A percentile compares a stretch with the other conserved stretches of the same genome.
These are phyloP conservation scores for Hypoxylon sp. DNA, from an alignment of 2,329 filamentous ascomycete genomes.

Conservation along the genomic window DNA sequence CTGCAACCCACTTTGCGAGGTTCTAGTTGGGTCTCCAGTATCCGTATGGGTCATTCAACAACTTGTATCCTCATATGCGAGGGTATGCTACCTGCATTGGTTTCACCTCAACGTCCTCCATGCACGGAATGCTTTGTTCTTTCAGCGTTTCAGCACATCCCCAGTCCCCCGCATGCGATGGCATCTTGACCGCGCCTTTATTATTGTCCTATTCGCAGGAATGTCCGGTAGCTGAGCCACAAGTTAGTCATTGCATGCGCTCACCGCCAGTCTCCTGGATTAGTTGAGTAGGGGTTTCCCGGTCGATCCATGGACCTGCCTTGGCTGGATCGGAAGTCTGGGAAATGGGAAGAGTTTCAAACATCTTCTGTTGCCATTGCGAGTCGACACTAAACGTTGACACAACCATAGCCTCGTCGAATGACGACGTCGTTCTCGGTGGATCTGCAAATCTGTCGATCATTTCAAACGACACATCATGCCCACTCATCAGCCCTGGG, in stretches of 20 bases:
- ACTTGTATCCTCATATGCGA: constrained; percentile 36
- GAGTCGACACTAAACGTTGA: constrained; percentile 25
- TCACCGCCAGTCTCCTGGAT: constrained; percentile 45
- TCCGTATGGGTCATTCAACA: constrained; percentile 36
- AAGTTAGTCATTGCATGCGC: constrained; percentile 35
- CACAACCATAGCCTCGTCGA: constrained; percentile 46
- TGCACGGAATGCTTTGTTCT: constrained; percentile 33
- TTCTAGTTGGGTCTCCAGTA: constrained; percentile 39
- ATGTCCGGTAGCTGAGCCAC: constrained; percentile 38
- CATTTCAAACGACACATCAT: constrained; percentile 40
- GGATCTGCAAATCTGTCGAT: constrained; percentile 49
- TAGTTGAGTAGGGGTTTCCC: constrained; percentile 21
- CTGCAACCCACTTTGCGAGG: constrained; percentile 34
- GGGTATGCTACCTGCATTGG: constrained; percentile 42
- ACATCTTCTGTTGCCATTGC: constrained; percentile 20
- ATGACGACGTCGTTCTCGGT: constrained; percentile 46
- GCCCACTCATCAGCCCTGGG: constrained; percentile 47
- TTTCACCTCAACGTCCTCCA: constrained; percentile 39
- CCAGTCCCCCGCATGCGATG: constrained; percentile 38
- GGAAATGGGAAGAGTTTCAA: constrained; percentile 22
- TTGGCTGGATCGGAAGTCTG: constrained; percentile 26
- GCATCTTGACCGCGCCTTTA: constrained; percentile 38
- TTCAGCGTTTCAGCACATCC: constrained; percentile 36
- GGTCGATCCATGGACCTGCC: constrained; percentile 24
- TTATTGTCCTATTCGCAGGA: constrained; percentile 34